These are phyloP conservation scores for Cyberlindnera mrakii DNA, from an alignment of 805 yeast species.

Conservation along the genomic window DNA sequence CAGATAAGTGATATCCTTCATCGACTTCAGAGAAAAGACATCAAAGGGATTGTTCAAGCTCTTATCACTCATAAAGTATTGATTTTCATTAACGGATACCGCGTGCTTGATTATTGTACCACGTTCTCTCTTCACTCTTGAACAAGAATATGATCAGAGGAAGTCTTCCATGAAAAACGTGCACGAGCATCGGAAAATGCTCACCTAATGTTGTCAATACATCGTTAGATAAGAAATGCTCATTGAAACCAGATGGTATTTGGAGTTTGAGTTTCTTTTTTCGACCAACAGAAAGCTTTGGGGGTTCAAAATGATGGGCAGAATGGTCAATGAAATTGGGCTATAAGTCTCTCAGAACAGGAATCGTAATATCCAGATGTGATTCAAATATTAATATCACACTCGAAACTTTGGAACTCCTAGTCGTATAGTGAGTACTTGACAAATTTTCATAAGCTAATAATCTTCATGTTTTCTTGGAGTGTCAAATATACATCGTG, in stretches of 20 bases:
- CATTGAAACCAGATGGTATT: slow-evolving; percentile 18
- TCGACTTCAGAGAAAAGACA: slow-evolving; percentile 36
- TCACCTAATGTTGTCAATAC: slow-evolving; percentile 5
- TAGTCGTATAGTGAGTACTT: slow-evolving; percentile 24
- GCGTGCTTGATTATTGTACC: slow-evolving; percentile 6
- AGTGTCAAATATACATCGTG: slow-evolving; percentile 24
- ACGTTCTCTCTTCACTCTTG: slow-evolving; percentile 18
- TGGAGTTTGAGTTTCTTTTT: slow-evolving; percentile 37
- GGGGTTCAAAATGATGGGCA: slow-evolving; percentile 36
- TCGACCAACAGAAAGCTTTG: slow-evolving; percentile 30
- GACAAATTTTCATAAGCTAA: slow-evolving; percentile 24
- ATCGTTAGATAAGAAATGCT: slow-evolving; percentile 6
- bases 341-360: too few relatives aligned
- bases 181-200: slow-evolving; percentile 26
- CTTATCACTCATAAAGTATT: slow-evolving; percentile 3
- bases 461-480: slow-evolving; percentile 25
- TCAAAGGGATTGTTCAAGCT: slow-evolving; percentile 31
- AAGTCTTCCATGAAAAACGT: slow-evolving; percentile 13
- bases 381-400: slow-evolving; percentile 8
- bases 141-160: slow-evolving; percentile 37
- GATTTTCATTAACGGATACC: slow-evolving; percentile 10
- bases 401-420: slow-evolving; percentile 15
- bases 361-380: slow-evolving; percentile 24
- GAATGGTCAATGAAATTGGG: slow-evolving; percentile 25
- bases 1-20: slow-evolving; percentile 25